Conservation (phyloP, 805 yeast genomes). For the Vanderwaltozyma yarrowii region DNA sequence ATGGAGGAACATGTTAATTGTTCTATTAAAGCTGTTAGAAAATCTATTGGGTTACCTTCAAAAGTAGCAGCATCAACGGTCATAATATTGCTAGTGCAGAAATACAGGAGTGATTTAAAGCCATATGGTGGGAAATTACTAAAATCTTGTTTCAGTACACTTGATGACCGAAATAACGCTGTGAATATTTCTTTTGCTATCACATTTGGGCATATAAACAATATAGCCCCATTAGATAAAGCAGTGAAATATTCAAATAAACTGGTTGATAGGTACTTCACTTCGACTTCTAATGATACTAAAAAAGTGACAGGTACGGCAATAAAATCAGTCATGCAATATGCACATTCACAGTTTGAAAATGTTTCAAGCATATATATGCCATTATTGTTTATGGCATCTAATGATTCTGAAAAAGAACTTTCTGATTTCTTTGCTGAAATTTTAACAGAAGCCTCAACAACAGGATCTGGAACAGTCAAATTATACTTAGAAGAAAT, state of each 20-base stretch:
- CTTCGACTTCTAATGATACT: constrained; percentile 31
- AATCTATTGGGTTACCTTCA: constrained; percentile 82
- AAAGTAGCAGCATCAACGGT: constrained; percentile 77
- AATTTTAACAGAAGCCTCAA: constrained; percentile 70
- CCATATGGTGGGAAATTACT: constrained; percentile 56
- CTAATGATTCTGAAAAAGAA: constrained; percentile 45
- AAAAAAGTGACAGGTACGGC: constrained; percentile 50
- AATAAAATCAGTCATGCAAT: constrained; percentile 53
- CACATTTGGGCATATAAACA: constrained; percentile 69
- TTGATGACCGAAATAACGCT: constrained; percentile 62
- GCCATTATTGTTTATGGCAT: constrained; percentile 73
- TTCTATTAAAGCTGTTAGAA: constrained; percentile 47
- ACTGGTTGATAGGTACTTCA: constrained; percentile 50
- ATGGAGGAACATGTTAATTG: constrained; percentile 34
- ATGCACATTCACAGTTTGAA: constrained; percentile 59
- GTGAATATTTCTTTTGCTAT: constrained; percentile 68
- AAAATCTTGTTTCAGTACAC: constrained; percentile 44
- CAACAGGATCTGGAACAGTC: constrained; percentile 63
- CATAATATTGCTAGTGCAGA: constrained; percentile 50
- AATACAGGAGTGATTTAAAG: constrained; percentile 38
- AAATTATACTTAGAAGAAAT: constrained; percentile 65
- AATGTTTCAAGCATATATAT: constrained; percentile 52
- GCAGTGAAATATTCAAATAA: constrained; percentile 44
- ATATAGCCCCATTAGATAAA: constrained; percentile 44
- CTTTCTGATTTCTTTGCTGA: constrained; percentile 42